Base-by-base conservation (phyloP, 2,329 filamentous ascomycete genomes). In the Boeremia lycopersici region DNA sequence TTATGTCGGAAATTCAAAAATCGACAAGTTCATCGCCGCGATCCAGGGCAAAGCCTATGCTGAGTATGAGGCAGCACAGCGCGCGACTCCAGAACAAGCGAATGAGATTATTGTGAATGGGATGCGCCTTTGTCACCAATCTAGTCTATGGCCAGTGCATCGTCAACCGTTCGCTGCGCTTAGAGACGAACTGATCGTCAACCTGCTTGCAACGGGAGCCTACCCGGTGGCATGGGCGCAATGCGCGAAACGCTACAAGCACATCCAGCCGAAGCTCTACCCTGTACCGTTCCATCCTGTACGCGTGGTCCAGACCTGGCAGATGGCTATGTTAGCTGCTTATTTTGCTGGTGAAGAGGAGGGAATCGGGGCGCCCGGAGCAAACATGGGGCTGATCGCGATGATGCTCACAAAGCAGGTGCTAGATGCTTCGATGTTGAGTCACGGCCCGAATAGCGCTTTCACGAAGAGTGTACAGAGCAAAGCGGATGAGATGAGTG, bases 141-240 rank as follows among this genome's bases (percentile, higher is more conserved):
- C 76, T 0, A 65, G 69, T 0, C 56, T 76, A 8, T 84, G 78
- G 76, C 79, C 80, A 0, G 58, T 81, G 8, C 76, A 79, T 28
- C 77, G 79, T 13, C 84, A 87, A 56, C 86, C 86, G 0, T 80
- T 81, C 31, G 76, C 82, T 1, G 77, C 80, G 12, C 62, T 86
- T 1, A 77, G 84, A 8, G 78, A 84, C 52, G 79, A 84, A 31
- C 65, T 85, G 6, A 79, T 85, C 39, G 72, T 82, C 5, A 74
- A 76, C 9, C 71, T 82, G 3, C 73, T 86, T 12, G 67, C 75
- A 0, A 65, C 66, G 0, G 71, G 74, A 10, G 67, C 78, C 6
- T 82, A 77, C 55, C 71, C 75, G n/a, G 62, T 70, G 6, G 83
- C 82, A 4, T 81, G 83, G 59, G 64, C 78, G 4, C 80, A 86